Base-by-base conservation (phyloP, 768 basidiomycete species). In the Boletus vermiculosoides region DNA sequence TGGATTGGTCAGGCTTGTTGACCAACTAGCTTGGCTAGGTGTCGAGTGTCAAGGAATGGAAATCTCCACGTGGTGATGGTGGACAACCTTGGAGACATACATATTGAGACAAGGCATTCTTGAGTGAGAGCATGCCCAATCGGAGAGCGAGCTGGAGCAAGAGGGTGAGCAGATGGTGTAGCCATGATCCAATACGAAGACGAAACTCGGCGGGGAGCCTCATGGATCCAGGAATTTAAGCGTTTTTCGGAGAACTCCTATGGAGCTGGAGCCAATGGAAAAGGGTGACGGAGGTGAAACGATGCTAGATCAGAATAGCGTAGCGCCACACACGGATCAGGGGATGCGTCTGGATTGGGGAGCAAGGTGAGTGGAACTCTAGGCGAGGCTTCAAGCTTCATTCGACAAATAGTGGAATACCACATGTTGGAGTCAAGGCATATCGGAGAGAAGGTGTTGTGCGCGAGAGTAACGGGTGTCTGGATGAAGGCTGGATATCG, bases 71-170 rank as follows among this genome's bases (percentile, higher is more conserved):
- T 25, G 48, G 4, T 6, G 30, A 44, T 60, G 58, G 33, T 60
- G 54, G 3, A 61, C 51, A 18, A 52, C 51, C 9, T 53, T 61
- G 22, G 59, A 50, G 37, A 61, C 53, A 40, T 61, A 61, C 53
- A 40, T 61, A 62, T 3, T 56, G 59, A 2, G 47, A 31, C 3
- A 61, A 13, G 0, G 45, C 8, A 10, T 42, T 46, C n/a, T 36
- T 54, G 25, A 55, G 34, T 9, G 51, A 7, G 37, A 30, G 50
- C 58, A 58, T 59, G 18, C 30, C 5, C 20, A 7, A 4, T 28
- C 42, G 1, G 22, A 46, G 30, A 13, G 22, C 4, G 25, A 45
- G 23, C 23, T 18, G 44, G 15, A 7, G 22, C 7, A 28, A 4
- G 28, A 12, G 30, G 46, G 13, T 4, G 46, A 5, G 13, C 22